Conservation (phyloP, 805 yeast genomes). For the Ogataea wickerhamii region DNA sequence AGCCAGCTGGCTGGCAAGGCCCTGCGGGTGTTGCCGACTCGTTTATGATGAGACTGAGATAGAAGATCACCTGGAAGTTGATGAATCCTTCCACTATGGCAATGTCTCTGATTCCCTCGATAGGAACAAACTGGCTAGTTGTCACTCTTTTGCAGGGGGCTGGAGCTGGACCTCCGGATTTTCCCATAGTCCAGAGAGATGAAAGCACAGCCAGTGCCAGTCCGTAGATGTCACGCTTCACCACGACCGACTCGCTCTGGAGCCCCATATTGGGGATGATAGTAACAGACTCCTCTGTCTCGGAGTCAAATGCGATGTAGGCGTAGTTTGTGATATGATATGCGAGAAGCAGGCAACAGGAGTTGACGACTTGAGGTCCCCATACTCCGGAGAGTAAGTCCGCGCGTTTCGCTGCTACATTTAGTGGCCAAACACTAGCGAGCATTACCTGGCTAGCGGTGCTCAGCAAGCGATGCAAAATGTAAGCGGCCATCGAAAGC, state of each 20-base stretch:
- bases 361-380: slow-evolving; percentile 4
- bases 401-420: neutral
- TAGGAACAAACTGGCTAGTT: slow-evolving; percentile 48
- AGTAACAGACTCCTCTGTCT: slow-evolving; percentile 40
- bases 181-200: slow-evolving; percentile 4
- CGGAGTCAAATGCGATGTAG: slow-evolving; percentile 30
- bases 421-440: neutral
- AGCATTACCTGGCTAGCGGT: neutral
- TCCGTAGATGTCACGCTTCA: slow-evolving; percentile 23
- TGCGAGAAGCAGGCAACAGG: slow-evolving; percentile 14
- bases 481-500: slow-evolving; percentile 7
- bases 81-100: slow-evolving; percentile 74
- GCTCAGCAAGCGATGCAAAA: slow-evolving; percentile 5
- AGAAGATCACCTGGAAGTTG: slow-evolving; percentile 62
- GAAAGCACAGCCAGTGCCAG: slow-evolving; percentile 5
- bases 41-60: slow-evolving; percentile 56
- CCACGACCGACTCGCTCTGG: slow-evolving; percentile 37
- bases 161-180: slow-evolving; percentile 3
- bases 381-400: neutral
- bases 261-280: slow-evolving; percentile 48
- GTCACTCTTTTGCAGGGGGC: slow-evolving; percentile 3
- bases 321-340: slow-evolving; percentile 17
- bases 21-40: slow-evolving; percentile 14
- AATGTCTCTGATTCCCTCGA: slow-evolving; percentile 55
- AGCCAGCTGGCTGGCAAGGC: neutral